Percentiles rank a stretch among this genome's conserved stretches.
These are phyloP conservation scores for Asterella californica DNA, from an alignment of 225 moss, liverwort and hornwort genomes.

Conservation along the genomic window DNA sequence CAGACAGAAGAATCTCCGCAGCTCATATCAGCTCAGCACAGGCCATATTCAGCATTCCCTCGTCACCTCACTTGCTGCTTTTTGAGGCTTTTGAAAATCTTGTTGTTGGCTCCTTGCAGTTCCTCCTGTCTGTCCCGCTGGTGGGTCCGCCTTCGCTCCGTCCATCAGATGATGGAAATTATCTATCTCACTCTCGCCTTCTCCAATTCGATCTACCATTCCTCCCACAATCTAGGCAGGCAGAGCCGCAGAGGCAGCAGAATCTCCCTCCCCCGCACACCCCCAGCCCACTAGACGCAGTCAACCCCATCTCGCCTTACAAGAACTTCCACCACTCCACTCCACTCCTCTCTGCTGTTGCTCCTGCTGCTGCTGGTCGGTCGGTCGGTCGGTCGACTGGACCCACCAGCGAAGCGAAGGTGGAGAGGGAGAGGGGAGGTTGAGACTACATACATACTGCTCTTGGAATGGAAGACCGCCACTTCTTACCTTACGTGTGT, in stretches of 20 bases:
- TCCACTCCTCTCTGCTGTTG: too few species aligned
- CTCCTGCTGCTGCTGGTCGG: not conserved
- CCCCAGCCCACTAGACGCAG: not conserved
- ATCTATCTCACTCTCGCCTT: too few species aligned
- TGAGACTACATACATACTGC: not conserved
- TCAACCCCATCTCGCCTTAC: not conserved
- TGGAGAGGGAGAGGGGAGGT: not conserved
- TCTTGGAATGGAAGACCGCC: too few species aligned
- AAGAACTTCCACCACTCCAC: not conserved
- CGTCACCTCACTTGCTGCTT: not conserved
- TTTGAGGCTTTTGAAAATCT: not conserved
- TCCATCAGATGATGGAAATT: too few species aligned
- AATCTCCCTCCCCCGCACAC: too few species aligned
- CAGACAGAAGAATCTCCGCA: too few species aligned
- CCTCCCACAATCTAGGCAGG: not conserved
- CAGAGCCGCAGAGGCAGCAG: not conserved
- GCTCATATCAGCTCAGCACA: too few species aligned
- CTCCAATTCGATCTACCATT: not conserved
- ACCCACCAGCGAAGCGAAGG: not conserved
- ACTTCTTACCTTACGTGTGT: too few species aligned
- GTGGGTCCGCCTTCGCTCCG: not conserved
- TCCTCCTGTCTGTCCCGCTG: not conserved
- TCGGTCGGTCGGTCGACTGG: not conserved
- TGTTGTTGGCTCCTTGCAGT: not conserved
- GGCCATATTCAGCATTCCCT: not conserved